Base-by-base conservation (phyloP, 495 filamentous ascomycete genomes). In the Pyronema domesticum region DNA sequence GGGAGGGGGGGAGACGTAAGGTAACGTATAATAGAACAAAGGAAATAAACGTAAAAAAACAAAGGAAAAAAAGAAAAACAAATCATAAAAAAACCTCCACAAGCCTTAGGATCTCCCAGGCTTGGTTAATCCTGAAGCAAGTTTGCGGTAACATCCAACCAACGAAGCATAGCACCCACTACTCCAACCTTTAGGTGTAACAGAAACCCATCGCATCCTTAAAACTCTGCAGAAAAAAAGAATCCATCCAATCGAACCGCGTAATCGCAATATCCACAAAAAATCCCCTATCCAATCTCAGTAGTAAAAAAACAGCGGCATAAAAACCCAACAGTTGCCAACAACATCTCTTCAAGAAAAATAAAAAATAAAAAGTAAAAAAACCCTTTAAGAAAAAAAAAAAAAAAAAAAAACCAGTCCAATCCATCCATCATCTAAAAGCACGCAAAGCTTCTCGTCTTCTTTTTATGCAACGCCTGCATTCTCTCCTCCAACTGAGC, bases 401-500 rank as follows among this genome's bases (percentile, higher is more conserved):
- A 37, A 55, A 59, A 33, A 49, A 59, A 50, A 37, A 53, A 19
- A 49, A 54, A 54, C 35, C 17, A 35, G 50, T 46, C 39, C 53
- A 19, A 13, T 52, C 30, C 44, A 49, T 42, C 55, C 39, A 10
- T 45, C 48, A 54, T 18, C 61, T 83, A 98, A 71, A 98, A 98
- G 74, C 91, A 98, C 71, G 94, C 95, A 62, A 98, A 79, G 34
- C 82, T 85, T 65, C 86, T 83, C 74, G 86, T 86, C 80, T 95
- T 94, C 74, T 89, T 94, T 71, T 88, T 88, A 66, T 80, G 83
- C 64, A 94, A 80, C n/a, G 79, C 82, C 55, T 83, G 81, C 89
- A 98, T 95, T 10, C 88, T 76, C 72, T 93, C 86, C 69, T 98
- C 91, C 3, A 96, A 75, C 62, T 93, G 82, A 14, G 80, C 83